Evolutionary conservation across 345 rosid species (phyloP).

Genomic region (Populus tremula): DNA sequence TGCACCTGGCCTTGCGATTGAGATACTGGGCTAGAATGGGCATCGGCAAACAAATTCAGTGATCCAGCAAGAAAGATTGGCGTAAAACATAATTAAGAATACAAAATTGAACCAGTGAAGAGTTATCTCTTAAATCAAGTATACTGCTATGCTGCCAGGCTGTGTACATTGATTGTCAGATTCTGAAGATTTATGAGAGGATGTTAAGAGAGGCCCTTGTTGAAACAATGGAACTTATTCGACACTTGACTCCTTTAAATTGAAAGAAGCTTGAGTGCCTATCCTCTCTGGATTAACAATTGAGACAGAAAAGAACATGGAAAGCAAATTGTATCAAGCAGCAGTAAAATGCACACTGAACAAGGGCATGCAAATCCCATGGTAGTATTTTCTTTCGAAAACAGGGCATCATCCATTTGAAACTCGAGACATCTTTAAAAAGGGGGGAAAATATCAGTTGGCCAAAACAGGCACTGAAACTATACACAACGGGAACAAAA

Average conservation of each 20-base stretch:
- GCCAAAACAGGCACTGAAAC: not conserved
- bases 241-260: not conserved
- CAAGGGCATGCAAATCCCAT: too few relatives aligned
- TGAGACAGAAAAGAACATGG: not conserved
- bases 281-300: too few relatives aligned
- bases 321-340: not conserved
- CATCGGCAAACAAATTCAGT: constrained; percentile 21
- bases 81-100: constrained; percentile 31
- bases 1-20: too few relatives aligned
- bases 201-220: constrained; percentile 31
- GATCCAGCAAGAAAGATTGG: constrained; percentile 36
- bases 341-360: not conserved
- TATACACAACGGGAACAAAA: not conserved
- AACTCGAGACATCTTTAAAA: too few relatives aligned
- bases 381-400: too few relatives aligned
- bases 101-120: constrained; percentile 39
- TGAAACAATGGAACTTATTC: constrained; percentile 27
- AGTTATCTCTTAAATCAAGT: constrained; percentile 32
- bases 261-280: not conserved
- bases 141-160: constrained; percentile 26
- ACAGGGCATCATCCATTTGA: too few relatives aligned
- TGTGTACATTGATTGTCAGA: constrained; percentile 34
- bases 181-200: constrained; percentile 25
- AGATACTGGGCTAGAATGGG: constrained; percentile 38
- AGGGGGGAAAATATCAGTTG: not conserved